Evolutionary conservation across 768 basidiomycete genomes (phyloP), one percentile per base, ranked within the genome.

Genomic region (Lentinula detonsa): DNA sequence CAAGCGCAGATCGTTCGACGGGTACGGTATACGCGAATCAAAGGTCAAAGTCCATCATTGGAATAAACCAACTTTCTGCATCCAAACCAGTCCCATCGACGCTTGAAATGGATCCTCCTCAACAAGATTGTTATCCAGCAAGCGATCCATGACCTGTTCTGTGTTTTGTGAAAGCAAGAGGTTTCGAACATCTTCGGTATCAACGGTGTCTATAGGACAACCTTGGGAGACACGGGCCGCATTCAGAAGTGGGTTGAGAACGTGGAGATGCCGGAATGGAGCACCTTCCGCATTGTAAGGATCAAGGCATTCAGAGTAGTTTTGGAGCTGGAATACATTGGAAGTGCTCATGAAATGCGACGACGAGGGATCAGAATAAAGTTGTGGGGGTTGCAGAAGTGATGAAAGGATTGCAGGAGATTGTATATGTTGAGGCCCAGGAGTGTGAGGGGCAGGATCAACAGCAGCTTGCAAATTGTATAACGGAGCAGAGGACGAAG

Each of bases 1-100:
- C 28, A 28, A 28, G 28, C 28, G 28, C 28, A 28, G 28, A 28
- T 28, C 28, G 28, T 28, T 28, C 28, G 28, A 28, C 3, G 28
- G 28, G 28, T 4, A 28, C 4, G 28, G 28, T 28, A 28, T 28
- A 28, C 28, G 28, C 28, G 28, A 28, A 28, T 28, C 28, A 28
- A 28, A 28, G 28, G 28, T 28, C 28, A 23, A 31, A 51, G 28
- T 7, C 1, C 34, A 21, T 55, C 18, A 40, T 40, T 39, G n/a
- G 6, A 55, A 40, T 11, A 55, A 21, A 4, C 53, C 53, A 18
- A 39, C 35, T 39, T 18, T 55, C 10, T 55, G 15, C 60, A 78
- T 66, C 51, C 77, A 72, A 5, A 77, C 73, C 34, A 81, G 67
- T 21, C 78, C 78, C 78, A 82, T 81, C 8, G 81, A 75, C n/a